Evolutionary conservation across 1,139 yeast species (phyloP), one percentile per base, ranked within the genome.

Genomic region (Citeromyces hawaiiensis): DNA sequence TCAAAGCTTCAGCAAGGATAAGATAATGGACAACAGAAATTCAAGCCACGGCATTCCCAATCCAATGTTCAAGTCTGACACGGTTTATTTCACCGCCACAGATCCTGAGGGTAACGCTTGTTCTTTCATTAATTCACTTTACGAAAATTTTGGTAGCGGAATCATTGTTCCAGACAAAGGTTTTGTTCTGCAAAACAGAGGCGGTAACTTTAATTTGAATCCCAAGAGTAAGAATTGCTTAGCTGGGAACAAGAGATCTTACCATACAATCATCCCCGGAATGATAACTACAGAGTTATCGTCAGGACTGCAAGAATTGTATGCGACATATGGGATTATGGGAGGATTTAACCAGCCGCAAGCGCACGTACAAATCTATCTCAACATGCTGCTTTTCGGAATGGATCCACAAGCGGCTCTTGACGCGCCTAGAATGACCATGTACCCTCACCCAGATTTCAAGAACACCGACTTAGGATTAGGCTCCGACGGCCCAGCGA

Each of bases 291-390:
- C 66, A 1, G 60, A 59, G 9, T 40, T 39, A 9, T 3, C 32
- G 21, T 15, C 25, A n/a, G 37, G 37, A 3, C 49, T 47, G 19
- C 65, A 62, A 33, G 64, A 62, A 5, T 59, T 83, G 21, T 79
- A 68, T 53, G 88, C 88, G 0, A 63, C 82, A 3, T 81, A 72
- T 50, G 94, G 94, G 29, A 83, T 82, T 48, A 83, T 83, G 88
- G 94, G 94, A 17, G 94, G 91, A 0, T 83, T 76, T 60, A 83
- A 80, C 64, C 94, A 83, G 54, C 94, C 94, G 2, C 86, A 81
- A 47, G 88, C 91, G 2, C 94, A 83, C 49, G 77, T 83, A 3
- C 91, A 83, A 52, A 88, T 82, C 41, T 78, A 75, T 30, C 56
- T 81, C 45, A 83, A 83, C 54, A 56, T 83, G 64, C 52, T 71